Percentiles rank a stretch among this genome's conserved stretches.
phyloP scores from a whole-genome alignment of 176 grass and related monocot genomes.

The Hyparrhenia diplandra region DNA sequence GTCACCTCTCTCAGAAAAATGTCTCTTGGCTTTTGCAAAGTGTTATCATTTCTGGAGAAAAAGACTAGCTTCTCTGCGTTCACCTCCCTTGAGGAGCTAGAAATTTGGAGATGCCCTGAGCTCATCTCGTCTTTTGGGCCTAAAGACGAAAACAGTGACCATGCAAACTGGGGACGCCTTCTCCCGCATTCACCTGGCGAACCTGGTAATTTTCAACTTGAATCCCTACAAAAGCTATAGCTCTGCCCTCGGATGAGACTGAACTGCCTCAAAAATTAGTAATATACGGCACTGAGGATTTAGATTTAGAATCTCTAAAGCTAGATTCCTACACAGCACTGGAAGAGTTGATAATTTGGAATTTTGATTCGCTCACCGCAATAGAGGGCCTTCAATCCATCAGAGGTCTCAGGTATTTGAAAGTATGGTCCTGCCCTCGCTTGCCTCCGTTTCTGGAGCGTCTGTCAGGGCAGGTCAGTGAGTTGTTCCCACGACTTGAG shows the following conservation, averaged over 20 bases:
- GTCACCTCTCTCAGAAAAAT: too few species aligned
- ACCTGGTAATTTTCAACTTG: rapidly evolving
- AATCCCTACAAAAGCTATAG: background rate
- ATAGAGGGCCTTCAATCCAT: conserved; percentile 15
- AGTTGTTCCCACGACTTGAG: background rate
- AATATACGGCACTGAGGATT: rapidly evolving
- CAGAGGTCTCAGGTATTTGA: background rate
- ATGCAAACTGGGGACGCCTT: background rate
- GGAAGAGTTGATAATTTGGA: rapidly evolving
- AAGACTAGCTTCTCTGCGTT: background rate
- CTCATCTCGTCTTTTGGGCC: background rate
- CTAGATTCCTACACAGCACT: background rate
- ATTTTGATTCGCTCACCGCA: background rate
- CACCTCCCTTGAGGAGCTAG: background rate
- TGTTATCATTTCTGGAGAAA: too few species aligned
- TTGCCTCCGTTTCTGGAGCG: background rate
- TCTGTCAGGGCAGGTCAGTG: background rate
- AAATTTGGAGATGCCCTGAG: rapidly evolving
- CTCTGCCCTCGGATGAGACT: background rate
- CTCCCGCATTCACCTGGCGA: background rate
- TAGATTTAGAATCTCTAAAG: background rate
- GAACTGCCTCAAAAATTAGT: background rate
- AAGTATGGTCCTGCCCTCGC: background rate
- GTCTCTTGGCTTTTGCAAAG: too few species aligned
- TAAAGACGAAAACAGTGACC: background rate